Percentiles rank a stretch among this genome's conserved stretches.
phyloP scores from a whole-genome alignment of 805 yeast species.

The Sugiyamaella lignohabitans region DNA sequence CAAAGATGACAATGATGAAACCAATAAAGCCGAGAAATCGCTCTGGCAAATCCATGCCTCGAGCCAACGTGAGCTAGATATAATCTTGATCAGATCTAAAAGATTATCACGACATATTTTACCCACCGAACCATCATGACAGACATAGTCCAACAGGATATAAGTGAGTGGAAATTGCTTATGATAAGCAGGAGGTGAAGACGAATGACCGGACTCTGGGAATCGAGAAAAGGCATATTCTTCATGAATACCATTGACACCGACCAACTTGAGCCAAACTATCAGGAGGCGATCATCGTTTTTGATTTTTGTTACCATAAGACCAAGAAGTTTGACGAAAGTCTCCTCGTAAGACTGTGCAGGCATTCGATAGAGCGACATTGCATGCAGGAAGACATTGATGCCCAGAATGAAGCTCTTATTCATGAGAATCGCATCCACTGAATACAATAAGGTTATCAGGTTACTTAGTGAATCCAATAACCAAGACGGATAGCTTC shows the following conservation, averaged over 20 bases:
- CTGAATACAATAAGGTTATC: too few relatives aligned
- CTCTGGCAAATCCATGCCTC: constrained; percentile 25
- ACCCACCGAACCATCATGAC: constrained; percentile 25
- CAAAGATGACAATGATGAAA: constrained; percentile 30
- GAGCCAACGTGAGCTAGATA: constrained; percentile 17
- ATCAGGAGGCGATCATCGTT: neutral
- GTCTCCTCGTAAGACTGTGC: neutral
- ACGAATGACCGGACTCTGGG: neutral
- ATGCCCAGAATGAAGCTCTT: neutral
- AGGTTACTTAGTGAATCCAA: neutral
- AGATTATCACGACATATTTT: constrained; percentile 26
- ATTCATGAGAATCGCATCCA: neutral
- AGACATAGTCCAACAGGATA: constrained; percentile 22
- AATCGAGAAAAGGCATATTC: neutral
- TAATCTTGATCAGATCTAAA: constrained; percentile 23
- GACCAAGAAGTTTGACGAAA: too few relatives aligned
- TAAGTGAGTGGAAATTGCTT: constrained; percentile 25
- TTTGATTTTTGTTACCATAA: neutral
- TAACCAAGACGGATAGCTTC: neutral
- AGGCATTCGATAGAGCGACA: neutral
- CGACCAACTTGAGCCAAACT: neutral
- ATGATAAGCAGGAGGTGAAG: neutral
- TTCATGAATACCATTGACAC: neutral
- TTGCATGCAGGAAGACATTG: neutral
- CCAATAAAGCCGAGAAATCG: constrained; percentile 27